A percentile compares a stretch with the other conserved stretches of the same genome.
These are phyloP conservation scores for Fraxinus cuspidata DNA, from an alignment of 257 asterid genomes.

Conservation along the genomic window DNA sequence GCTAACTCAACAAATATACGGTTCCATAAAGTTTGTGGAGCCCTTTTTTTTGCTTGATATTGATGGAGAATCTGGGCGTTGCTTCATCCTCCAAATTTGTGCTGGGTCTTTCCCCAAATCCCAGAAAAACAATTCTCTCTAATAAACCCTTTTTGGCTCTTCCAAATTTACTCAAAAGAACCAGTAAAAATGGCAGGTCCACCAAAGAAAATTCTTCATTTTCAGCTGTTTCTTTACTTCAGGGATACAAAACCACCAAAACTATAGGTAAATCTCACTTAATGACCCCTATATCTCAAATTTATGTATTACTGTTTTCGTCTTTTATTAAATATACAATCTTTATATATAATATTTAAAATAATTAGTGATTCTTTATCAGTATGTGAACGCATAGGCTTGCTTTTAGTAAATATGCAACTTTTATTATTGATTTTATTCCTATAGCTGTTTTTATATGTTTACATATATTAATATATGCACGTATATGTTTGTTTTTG, in stretches of 20 bases:
- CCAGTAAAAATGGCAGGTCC: constrained; percentile 32
- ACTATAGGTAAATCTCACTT: constrained; percentile 45
- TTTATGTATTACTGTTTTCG: not conserved
- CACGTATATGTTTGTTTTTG: not conserved
- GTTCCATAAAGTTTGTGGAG: not conserved
- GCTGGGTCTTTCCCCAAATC: constrained; percentile 59
- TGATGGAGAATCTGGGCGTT: constrained; percentile 66
- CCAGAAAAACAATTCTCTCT: constrained; percentile 43
- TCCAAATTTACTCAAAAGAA: constrained; percentile 45
- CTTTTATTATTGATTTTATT: not conserved
- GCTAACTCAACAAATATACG: not conserved
- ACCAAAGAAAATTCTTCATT: constrained; percentile 38
- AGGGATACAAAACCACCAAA: constrained; percentile 48
- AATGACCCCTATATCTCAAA: not conserved
- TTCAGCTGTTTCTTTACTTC: constrained; percentile 46
- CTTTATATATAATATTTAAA: not conserved
- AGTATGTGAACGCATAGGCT: not conserved
- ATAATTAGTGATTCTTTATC: not conserved
- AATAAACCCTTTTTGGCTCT: constrained; percentile 58
- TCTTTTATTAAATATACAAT: not conserved
- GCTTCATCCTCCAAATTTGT: constrained; percentile 71
- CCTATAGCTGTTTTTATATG: not conserved
- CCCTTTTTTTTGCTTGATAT: not conserved
- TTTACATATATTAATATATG: not conserved
- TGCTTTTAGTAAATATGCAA: not conserved